Evolutionary conservation across 2,329 filamentous ascomycete genomes (phyloP), one percentile per base, ranked within the genome.

Genomic region (Sporothrix phasma): DNA sequence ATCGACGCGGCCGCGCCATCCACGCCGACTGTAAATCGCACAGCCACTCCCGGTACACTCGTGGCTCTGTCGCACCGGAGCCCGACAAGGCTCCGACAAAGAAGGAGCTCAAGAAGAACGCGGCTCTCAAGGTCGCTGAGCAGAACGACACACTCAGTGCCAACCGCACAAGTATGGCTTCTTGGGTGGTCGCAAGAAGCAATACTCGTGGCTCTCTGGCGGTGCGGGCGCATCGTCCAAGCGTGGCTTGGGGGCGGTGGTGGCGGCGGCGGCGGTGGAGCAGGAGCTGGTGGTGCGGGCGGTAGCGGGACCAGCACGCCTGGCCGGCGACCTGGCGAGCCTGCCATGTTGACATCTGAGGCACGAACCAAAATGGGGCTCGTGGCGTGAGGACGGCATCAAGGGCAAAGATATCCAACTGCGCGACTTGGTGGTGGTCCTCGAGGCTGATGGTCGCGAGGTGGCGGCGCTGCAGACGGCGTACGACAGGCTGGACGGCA

Each of bases 381-480:
- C 82, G 17, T 90, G 87, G 82, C 83, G 90, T 65, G 92, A 97
- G 74, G 88, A 91, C 70, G 85, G 84, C 62, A 85, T 88, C 24
- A 88, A 88, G 72, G 91, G 90, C 37, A 83, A 81, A 69, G 87
- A 87, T 29, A 90, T 97, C 56, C 92, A 97, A 76, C 78, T 96
- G 61, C 83, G 93, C 63, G 93, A 97, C 74, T 86, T 92, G 78
- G 79, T 96, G 17, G 80, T 84, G 22, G 89, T 89, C 66, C 80
- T 97, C 54, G 92, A 96, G 74, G 80, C 86, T 60, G 90, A 96
- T 72, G 88, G 89, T 1, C 66, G 65, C 3, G 88, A 91, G 73
- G 77, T 77, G 68, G 83, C 79, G 71, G 82, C 85, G 26, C 73
- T 90, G 56, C 85, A 88, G 71, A 74, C 76, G 56, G 83, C 84